A percentile compares a stretch with the other conserved stretches of the same genome.
Conservation (phyloP, 2,329 filamentous ascomycete genomes). For the Fusarium palustre region DNA sequence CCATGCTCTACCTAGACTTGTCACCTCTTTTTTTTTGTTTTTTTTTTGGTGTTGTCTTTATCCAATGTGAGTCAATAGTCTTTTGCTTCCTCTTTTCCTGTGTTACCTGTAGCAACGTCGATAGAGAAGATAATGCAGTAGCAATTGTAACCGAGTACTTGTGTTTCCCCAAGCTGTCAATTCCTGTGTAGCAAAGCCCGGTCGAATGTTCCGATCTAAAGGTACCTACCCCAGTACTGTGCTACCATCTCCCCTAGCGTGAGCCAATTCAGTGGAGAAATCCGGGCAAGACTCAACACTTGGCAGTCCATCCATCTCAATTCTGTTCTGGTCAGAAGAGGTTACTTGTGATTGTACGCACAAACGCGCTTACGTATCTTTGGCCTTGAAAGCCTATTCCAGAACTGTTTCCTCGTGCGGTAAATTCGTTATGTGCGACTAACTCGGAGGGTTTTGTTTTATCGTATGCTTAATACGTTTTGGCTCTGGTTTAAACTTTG, state of each 20-base stretch:
- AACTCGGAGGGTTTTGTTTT: neutral
- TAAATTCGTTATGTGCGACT: neutral
- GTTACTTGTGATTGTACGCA: constrained; percentile 8
- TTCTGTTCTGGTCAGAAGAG: neutral
- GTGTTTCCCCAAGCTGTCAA: neutral
- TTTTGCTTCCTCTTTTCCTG: neutral
- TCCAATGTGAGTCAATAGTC: neutral
- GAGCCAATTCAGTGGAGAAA: constrained; percentile 18
- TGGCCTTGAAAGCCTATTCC: neutral
- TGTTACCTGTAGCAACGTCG: neutral
- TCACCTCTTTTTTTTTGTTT: neutral
- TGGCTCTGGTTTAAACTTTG: neutral
- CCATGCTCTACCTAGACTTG: neutral
- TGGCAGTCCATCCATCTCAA: neutral
- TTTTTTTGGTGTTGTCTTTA: neutral
- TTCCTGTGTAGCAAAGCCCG: neutral
- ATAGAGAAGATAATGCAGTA: neutral
- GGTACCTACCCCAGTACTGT: neutral
- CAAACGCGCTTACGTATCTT: neutral
- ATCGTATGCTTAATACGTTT: neutral
- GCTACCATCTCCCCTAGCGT: constrained; percentile 5
- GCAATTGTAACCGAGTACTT: neutral
- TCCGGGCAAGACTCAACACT: neutral
- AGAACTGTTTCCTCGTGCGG: neutral
- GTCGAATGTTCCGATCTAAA: neutral